Conservation (phyloP, 2,329 filamentous ascomycete genomes). For the Cyphellophora europaea region DNA sequence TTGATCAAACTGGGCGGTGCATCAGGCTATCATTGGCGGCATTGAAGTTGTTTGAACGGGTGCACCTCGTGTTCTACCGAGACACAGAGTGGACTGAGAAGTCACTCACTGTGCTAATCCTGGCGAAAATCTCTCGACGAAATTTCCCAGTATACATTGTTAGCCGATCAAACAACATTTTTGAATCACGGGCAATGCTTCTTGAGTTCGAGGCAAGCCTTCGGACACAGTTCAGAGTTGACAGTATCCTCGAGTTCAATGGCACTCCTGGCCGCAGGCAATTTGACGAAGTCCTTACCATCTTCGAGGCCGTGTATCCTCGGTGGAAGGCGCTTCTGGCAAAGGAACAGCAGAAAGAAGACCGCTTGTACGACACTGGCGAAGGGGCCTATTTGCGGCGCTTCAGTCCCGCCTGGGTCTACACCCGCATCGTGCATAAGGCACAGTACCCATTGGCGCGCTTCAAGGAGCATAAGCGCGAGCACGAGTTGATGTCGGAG, state of each 20-base stretch:
- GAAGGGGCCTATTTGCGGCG: constrained; percentile 84
- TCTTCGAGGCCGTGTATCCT: constrained; percentile 66
- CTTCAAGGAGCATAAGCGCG: constrained; percentile 68
- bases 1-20: constrained; percentile 69
- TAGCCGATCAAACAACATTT: constrained; percentile 81
- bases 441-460: constrained; percentile 68
- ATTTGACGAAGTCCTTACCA: constrained; percentile 57
- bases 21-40: constrained; percentile 66
- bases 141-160: constrained; percentile 90
- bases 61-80: constrained; percentile 91
- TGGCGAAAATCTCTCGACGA: constrained; percentile 77
- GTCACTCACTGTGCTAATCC: constrained; percentile 85
- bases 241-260: constrained; percentile 71
- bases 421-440: constrained; percentile 88
- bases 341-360: constrained; percentile 71
- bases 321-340: constrained; percentile 67
- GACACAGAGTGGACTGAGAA: constrained; percentile 98
- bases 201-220: constrained; percentile 86
- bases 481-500: constrained; percentile 65
- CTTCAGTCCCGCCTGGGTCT: constrained; percentile 86
- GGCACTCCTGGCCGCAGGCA: constrained; percentile 58
- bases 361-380: constrained; percentile 65
- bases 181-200: constrained; percentile 62
- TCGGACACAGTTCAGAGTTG: constrained; percentile 69
- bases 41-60: constrained; percentile 79